Evolutionary conservation across 2,329 filamentous ascomycete species (phyloP), one percentile per base, ranked within the genome.

Genomic region (Pyrenophora seminiperda): DNA sequence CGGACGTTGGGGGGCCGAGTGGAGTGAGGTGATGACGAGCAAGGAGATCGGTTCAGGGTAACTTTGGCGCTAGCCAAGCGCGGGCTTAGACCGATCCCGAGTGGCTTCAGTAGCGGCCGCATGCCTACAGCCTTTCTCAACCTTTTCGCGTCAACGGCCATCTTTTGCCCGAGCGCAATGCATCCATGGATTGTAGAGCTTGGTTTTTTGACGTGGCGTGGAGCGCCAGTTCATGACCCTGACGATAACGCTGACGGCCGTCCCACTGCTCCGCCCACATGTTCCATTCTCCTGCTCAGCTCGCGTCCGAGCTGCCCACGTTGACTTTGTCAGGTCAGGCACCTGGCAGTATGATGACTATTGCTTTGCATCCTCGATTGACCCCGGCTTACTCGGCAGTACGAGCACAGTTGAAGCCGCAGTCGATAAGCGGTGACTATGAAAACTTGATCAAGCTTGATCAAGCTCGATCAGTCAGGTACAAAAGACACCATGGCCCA

Each of bases 401-500:
- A 11, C 34, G 32, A 31, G 30, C 37, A 45, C 17, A 33, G 38
- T 37, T 27, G 37, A 43, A 31, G 39, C 54, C 44, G 41, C 47
- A 34, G 41, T 38, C 24, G 32, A 55, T 33, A 46, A 49, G 54
- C 52, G 33, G 47, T 55, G 37, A 43, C 33, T 37, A 38, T 47
- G 54, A 42, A 34, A 37, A 24, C 18, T 46, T 37, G 54, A 40
- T 41, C 51, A 41, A 55, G 50, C 45, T 53, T 40, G 19, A 45
- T 14, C 18, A 14, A 14, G 27, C n/a, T 36, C 37, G 9, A n/a
- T 13, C 24, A 27, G 9, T 27, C 32, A 41, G 38, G 30, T 51
- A 66, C 63, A 65, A 63, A 64, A 66, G 61, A 59, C 42, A 31
- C 48, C 31, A 37, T 36, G 36, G 32, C 45, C 58, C 59, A 31